Evolutionary conservation across 108 stramenopile genomes (phyloP), one percentile per base, ranked within the genome.

Genomic region (Nitzschia inconspicua): DNA sequence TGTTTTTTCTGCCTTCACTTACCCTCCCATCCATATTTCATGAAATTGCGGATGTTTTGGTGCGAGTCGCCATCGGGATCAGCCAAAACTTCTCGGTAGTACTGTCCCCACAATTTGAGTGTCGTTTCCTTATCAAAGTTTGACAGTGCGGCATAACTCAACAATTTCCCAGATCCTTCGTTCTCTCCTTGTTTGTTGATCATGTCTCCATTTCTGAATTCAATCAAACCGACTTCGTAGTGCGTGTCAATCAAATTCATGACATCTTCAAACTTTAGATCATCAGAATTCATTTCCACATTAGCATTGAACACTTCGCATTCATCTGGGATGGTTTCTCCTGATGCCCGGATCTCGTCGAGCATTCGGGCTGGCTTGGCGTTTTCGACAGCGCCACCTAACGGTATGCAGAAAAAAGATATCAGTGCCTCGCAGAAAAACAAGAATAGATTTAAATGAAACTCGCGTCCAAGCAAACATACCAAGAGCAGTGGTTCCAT

Each of bases 1-100:
- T n/a, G n/a, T n/a, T n/a, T n/a, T 36, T 36, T 30, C 2, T 36
- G 34, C 5, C 23, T 18, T 16, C 23, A 54, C 53, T 32, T 54
- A 54, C 53, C 53, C 5, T 84, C 78, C 83, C 83, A 84, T 60
- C 83, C 83, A 28, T 34, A 52, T 63, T 85, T 82, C 82, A 94
- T 89, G 57, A 94, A 91, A 50, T 88, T 89, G 27, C 93, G 78
- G 68, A 91, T 94, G 47, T 94, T 94, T 50, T 74, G 82, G 63
- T 94, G 92, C 34, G 75, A 75, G 20, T 57, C 68, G 4, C 86
- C 88, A 48, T 86, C 80, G 19, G 88, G 88, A 37, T 80, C 79
- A 10, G 82, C 81, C 36, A 80, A 46, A 28, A 94, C 92, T 34
- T 94, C 92, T 65, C 85, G 69, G 72, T 94, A 94, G 37, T 90